phyloP scores from a whole-genome alignment of 1,284 basidiomycete species.

The Thecaphora frezii region DNA sequence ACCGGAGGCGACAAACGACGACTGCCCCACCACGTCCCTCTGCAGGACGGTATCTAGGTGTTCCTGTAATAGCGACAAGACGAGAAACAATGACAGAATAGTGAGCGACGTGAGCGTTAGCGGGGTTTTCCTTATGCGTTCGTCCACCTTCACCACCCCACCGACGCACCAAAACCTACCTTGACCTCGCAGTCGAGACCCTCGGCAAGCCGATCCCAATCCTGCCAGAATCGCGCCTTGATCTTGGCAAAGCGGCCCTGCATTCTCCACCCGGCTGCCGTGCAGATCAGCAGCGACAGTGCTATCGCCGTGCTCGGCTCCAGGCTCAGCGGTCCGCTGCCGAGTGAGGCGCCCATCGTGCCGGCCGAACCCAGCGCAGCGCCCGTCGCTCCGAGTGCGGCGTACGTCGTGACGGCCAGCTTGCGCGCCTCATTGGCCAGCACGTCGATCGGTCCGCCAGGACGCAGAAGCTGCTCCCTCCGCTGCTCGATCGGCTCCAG shows the following conservation, averaged over 20 bases:
- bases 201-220: conserved; percentile 48
- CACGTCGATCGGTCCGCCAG: conserved; percentile 37
- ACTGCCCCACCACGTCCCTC: too few species aligned
- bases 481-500: conserved; percentile 36
- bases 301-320: conserved; percentile 51
- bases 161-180: conserved; percentile 8
- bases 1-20: too few species aligned
- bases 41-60: too few species aligned
- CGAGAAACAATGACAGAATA: too few species aligned
- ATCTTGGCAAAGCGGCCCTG: conserved; percentile 56
- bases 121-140: too few species aligned
- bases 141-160: too few species aligned
- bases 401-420: conserved; percentile 26
- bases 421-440: conserved; percentile 32
- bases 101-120: too few species aligned
- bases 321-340: conserved; percentile 25
- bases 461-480: conserved; percentile 37
- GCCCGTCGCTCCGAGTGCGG: conserved; percentile 21
- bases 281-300: conserved; percentile 46
- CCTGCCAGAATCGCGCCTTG: conserved; percentile 51
- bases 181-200: conserved; percentile 45
- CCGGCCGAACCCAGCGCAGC: conserved; percentile 27
- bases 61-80: too few species aligned
- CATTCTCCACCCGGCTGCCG: conserved; percentile 52
- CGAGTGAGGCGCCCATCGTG: conserved; percentile 25